These are phyloP conservation scores for Trichophyton simii DNA, from an alignment of 2,329 filamentous ascomycete species.

Conservation along the genomic window DNA sequence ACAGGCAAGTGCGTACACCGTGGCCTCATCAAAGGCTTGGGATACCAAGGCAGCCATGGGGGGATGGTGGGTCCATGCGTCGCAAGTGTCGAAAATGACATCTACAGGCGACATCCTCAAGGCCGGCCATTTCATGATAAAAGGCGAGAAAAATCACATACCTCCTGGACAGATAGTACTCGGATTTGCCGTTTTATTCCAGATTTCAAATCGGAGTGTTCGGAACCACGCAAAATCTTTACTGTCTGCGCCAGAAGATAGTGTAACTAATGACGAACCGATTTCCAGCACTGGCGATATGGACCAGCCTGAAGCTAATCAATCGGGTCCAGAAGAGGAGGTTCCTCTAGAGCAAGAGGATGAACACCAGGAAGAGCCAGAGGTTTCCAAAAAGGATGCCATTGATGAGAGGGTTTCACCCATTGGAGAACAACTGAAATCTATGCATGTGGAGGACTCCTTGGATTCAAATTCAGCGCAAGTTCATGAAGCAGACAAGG, in stretches of 20 bases:
- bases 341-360: neutral
- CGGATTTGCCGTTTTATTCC: slow-evolving; percentile 78
- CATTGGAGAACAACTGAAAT: neutral
- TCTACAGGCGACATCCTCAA: slow-evolving; percentile 68
- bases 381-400: neutral
- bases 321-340: neutral
- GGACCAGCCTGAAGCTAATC: neutral
- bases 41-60: slow-evolving; percentile 93
- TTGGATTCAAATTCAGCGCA: neutral
- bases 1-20: slow-evolving; percentile 73
- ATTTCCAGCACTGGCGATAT: neutral
- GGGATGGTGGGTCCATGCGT: slow-evolving; percentile 86
- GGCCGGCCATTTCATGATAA: slow-evolving; percentile 65
- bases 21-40: slow-evolving; percentile 83
- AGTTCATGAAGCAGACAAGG: too few relatives aligned
- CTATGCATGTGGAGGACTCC: neutral
- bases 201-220: slow-evolving; percentile 78
- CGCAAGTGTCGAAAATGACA: slow-evolving; percentile 80
- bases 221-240: slow-evolving; percentile 66
- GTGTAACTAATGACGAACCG: neutral
- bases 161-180: slow-evolving; percentile 78
- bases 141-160: slow-evolving; percentile 80
- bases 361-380: neutral
- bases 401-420: neutral
- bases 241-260: neutral